Percentiles rank a stretch among this genome's conserved stretches.
Conservation (phyloP, 257 asterid species). For the Fraxinus pennsylvanica region DNA sequence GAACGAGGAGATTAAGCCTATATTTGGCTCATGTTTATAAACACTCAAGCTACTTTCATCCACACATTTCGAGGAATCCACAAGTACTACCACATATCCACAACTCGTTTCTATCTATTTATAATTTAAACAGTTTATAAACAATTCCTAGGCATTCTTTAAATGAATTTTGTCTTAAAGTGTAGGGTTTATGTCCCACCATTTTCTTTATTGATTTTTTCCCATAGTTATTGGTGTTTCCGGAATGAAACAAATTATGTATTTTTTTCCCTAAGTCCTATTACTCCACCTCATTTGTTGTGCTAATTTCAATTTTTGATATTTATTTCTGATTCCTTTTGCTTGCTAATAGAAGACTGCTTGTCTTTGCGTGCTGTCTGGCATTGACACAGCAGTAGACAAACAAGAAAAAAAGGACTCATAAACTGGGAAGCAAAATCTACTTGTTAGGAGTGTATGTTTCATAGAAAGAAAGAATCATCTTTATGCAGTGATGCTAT, state of each 20-base stretch:
- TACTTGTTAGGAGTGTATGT: not conserved
- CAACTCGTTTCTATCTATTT: too few species aligned
- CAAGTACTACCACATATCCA: too few species aligned
- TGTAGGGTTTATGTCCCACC: constrained; percentile 10
- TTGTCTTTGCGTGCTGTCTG: not conserved
- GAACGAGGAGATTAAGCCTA: not conserved
- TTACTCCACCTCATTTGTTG: not conserved
- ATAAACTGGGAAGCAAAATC: not conserved
- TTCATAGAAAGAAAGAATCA: not conserved
- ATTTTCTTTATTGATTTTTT: not conserved
- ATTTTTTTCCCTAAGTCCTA: not conserved
- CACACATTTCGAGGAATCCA: too few species aligned
- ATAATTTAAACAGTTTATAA: too few species aligned
- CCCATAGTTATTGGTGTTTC: constrained; percentile 9
- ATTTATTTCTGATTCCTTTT: not conserved
- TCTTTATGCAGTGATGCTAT: not conserved
- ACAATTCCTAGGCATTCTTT: not conserved
- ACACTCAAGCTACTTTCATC: too few species aligned
- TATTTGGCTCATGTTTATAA: too few species aligned
- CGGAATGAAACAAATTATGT: constrained; percentile 9
- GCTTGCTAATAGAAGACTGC: not conserved
- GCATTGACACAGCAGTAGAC: not conserved
- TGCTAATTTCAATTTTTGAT: constrained; percentile 5
- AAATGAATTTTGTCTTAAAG: not conserved
- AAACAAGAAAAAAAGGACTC: not conserved